Base-by-base conservation (phyloP, 139 green algal genomes). In the Micromonas pusilla region DNA sequence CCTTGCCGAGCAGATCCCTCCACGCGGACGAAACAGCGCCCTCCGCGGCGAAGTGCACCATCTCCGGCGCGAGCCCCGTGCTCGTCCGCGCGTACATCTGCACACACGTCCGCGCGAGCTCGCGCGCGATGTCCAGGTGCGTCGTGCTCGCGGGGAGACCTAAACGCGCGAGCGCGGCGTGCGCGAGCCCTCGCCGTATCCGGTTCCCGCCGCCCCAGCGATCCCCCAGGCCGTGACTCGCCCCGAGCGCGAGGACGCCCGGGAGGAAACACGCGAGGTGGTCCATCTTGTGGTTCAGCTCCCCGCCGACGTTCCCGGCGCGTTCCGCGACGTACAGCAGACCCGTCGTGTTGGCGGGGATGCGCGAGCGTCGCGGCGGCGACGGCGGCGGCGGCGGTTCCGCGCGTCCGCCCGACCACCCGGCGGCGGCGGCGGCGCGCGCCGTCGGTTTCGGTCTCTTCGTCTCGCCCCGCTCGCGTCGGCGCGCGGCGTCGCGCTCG, bases 191-290 rank as follows among this genome's bases (percentile, higher is more conserved):
- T 75, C 68, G 21, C 6, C 26, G 32, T 16, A 13, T 64, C 37
- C 25, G 0, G n/a, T 32, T 25, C 28, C 63, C 31, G 28, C 28
- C 28, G 63, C 63, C 63, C 28, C 28, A 70, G 20, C 31, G 28
- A 20, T 34, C 20, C 31, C 63, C 63, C 28, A 70, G 28, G n/a
- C 63, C 63, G 25, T 70, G n/a, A 20, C 28, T 25, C 20, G 28
- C 21, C 20, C 63, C 63, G n/a, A 70, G 63, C 63, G 63, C 63
- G 21, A 70, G 31, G 23, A 70, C 23, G 2, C 82, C 90, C 2
- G 87, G 83, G 21, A 90, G 57, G 67, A 94, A 94, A 84, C 90
- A 94, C 1, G 76, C 81, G 38, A 93, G 80, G 74, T 94, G 89
- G 73, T 92, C 86, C 82, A 92, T 90, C 75, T 84, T 85, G n/a